Percentiles rank a stretch among this genome's conserved stretches.
These are phyloP conservation scores for Pythium phragmitis DNA, from an alignment of 352 stramenopile species.

Conservation along the genomic window DNA sequence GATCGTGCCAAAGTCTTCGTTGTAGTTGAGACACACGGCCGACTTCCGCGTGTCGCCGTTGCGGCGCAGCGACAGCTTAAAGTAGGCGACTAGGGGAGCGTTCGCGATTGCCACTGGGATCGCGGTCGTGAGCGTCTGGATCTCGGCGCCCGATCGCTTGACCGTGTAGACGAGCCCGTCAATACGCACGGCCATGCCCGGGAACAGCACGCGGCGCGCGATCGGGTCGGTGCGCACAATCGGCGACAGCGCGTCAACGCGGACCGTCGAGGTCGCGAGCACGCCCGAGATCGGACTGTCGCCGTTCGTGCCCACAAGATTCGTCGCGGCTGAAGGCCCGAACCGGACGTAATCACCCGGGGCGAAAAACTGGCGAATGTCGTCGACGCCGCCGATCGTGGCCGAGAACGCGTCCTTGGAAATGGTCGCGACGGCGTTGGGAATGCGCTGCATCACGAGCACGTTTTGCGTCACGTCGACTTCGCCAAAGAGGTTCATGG, in stretches of 20 bases:
- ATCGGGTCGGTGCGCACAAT: slow-evolving; percentile 34
- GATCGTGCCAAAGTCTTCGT: slow-evolving; percentile 28
- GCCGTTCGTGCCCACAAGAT: slow-evolving; percentile 59
- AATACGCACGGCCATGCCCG: slow-evolving; percentile 86
- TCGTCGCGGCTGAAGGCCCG: slow-evolving; percentile 35
- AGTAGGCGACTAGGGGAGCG: slow-evolving; percentile 27
- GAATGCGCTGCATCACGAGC: slow-evolving; percentile 56
- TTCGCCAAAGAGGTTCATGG: slow-evolving; percentile 75
- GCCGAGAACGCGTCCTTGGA: slow-evolving; percentile 49
- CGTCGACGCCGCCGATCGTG: slow-evolving; percentile 43
- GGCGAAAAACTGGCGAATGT: slow-evolving; percentile 65
- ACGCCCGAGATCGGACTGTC: slow-evolving; percentile 58
- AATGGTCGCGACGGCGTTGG: slow-evolving; percentile 48
- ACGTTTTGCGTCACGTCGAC: slow-evolving; percentile 58
- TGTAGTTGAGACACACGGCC: slow-evolving; percentile 39
- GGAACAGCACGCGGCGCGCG: slow-evolving; percentile 60
- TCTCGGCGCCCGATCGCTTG: slow-evolving; percentile 85
- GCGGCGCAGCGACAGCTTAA: slow-evolving; percentile 46
- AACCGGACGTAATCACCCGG: slow-evolving; percentile 72
- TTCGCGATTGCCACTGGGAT: slow-evolving; percentile 33
- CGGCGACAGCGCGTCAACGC: slow-evolving; percentile 44
- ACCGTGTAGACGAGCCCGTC: slow-evolving; percentile 88
- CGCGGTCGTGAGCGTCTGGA: slow-evolving; percentile 75
- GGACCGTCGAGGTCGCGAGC: slow-evolving; percentile 48
- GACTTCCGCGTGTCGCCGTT: slow-evolving; percentile 33